Conservation (phyloP, 176 grass and related monocot genomes). For the Zoysia japonica region DNA sequence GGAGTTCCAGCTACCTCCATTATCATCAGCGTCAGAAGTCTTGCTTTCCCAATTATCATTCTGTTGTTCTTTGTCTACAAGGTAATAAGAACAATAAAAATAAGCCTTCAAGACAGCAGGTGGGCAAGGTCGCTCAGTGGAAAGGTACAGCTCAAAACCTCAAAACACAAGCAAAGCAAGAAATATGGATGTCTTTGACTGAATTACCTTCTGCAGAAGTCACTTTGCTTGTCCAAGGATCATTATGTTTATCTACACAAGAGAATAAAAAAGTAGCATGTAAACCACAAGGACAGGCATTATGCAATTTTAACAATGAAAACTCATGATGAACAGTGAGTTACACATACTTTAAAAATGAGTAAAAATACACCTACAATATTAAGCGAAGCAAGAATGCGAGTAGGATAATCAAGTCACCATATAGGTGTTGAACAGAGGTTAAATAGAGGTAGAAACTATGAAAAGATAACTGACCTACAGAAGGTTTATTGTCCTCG, state of each 20-base stretch:
- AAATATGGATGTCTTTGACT: conserved; percentile 15
- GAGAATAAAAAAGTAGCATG: not conserved
- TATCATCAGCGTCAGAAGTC: conserved; percentile 26
- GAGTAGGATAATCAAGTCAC: not conserved
- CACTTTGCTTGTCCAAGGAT: conserved; percentile 47
- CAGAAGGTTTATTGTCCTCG: conserved; percentile 36
- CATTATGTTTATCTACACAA: conserved; percentile 43
- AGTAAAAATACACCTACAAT: not conserved
- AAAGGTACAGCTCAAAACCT: not conserved
- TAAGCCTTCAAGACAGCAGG: conserved; percentile 9
- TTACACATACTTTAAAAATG: conserved; percentile 2
- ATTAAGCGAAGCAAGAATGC: conserved; percentile 21
- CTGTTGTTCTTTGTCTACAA: conserved; percentile 50
- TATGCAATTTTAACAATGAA: not conserved
- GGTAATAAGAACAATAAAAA: conserved; percentile 6
- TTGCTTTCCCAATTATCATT: conserved; percentile 51
- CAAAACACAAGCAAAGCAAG: conserved; percentile 17
- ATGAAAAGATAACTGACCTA: conserved; percentile 31
- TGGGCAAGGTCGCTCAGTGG: not conserved
- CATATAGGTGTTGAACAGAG: not conserved
- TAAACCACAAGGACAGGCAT: not conserved
- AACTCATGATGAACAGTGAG: conserved; percentile 5
- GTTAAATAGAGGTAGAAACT: conserved; percentile 13
- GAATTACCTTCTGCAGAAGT: conserved; percentile 38
- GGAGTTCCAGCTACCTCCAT: conserved; percentile 42